phyloP scores from a whole-genome alignment of 2,329 filamentous ascomycete species.

The Diaporthe velutina region DNA sequence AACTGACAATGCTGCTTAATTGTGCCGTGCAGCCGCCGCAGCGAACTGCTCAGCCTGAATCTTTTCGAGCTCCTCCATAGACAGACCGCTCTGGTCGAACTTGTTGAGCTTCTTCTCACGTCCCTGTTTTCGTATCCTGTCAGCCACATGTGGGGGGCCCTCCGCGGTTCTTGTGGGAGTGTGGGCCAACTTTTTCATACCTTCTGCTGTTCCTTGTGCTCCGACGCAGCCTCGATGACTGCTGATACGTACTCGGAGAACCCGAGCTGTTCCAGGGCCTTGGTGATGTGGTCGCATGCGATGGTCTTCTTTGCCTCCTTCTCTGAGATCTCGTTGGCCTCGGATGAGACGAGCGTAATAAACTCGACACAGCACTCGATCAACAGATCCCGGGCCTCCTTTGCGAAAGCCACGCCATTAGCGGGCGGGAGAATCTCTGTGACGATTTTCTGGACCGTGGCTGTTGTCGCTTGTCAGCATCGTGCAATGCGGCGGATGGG shows the following conservation, averaged over 20 bases:
- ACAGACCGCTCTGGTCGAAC: constrained; percentile 93
- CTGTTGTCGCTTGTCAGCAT: constrained; percentile 50
- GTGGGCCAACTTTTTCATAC: constrained; percentile 60
- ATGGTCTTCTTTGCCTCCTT: constrained; percentile 99
- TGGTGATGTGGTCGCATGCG: constrained; percentile 96
- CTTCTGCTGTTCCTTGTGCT: constrained; percentile 94
- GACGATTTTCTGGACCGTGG: constrained; percentile 87
- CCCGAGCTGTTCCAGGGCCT: constrained; percentile 90
- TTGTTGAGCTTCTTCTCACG: constrained; percentile 98
- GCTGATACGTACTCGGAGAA: constrained; percentile 93
- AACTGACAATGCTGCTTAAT: constrained; percentile 49
- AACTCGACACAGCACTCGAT: constrained; percentile 99
- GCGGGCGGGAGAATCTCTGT: constrained; percentile 88
- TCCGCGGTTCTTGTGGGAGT: background rate
- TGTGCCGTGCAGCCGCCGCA: constrained; percentile 80
- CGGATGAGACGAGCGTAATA: constrained; percentile 97
- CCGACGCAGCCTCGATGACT: constrained; percentile 86
- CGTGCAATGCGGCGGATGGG: background rate
- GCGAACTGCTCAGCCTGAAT: constrained; percentile 95
- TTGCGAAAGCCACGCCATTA: constrained; percentile 86
- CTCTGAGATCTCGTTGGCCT: constrained; percentile 98
- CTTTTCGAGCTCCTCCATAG: constrained; percentile 87
- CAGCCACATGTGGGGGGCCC: constrained; percentile 45
- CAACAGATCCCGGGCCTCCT: constrained; percentile 92
- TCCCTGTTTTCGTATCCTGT: constrained; percentile 65